Evolutionary conservation across 257 asterid species (phyloP).

Genomic region (Solanum commersonii): DNA sequence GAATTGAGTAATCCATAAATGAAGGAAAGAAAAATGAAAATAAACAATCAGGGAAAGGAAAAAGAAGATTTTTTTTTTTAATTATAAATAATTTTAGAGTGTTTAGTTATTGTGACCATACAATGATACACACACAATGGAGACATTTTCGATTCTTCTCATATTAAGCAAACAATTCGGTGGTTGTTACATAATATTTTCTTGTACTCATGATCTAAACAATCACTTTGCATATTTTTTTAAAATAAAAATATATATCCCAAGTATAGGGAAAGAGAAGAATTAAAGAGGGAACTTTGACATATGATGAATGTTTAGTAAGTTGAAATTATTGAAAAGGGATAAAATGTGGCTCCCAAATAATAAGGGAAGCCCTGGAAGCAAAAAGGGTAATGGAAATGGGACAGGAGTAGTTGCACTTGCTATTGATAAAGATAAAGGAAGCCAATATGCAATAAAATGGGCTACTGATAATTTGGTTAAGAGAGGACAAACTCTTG

Average conservation of each 20-base stretch:
- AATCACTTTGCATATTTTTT: neutral
- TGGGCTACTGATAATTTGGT: slow-evolving; percentile 72
- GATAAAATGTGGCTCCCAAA: slow-evolving; percentile 50
- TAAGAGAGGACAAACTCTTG: slow-evolving; percentile 48
- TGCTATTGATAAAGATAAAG: slow-evolving; percentile 74
- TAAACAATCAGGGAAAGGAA: neutral
- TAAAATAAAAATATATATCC: neutral
- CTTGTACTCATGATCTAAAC: neutral
- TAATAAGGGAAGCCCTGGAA: slow-evolving; percentile 7
- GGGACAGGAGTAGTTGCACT: slow-evolving; percentile 63
- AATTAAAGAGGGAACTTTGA: neutral
- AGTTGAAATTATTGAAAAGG: neutral
- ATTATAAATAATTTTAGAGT: neutral
- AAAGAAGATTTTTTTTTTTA: neutral
- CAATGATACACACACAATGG: neutral
- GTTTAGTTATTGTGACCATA: neutral
- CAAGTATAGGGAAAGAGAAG: neutral
- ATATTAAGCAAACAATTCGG: neutral
- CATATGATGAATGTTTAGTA: neutral
- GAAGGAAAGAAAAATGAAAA: neutral
- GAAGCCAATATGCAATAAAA: slow-evolving; percentile 68
- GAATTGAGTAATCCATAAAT: neutral
- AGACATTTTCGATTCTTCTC: slow-evolving; percentile 2
- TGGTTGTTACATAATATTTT: neutral
- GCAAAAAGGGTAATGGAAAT: neutral